Percentiles rank a stretch among this genome's conserved stretches.
These are phyloP conservation scores for Trapa incisa DNA, from an alignment of 345 rosid species.

Conservation along the genomic window DNA sequence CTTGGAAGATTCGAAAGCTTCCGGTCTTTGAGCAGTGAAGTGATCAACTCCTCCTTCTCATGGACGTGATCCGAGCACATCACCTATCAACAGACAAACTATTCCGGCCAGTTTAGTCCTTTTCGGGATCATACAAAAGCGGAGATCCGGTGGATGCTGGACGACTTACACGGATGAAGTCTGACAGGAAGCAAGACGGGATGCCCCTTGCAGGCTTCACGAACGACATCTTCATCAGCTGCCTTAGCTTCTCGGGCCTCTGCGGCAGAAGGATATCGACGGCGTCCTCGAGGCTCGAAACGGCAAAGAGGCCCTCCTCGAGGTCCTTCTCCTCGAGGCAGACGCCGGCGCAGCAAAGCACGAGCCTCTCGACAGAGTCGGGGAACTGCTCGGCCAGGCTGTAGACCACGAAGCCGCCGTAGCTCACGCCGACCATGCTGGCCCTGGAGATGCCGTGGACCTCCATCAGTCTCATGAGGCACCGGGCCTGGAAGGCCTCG, in stretches of 20 bases:
- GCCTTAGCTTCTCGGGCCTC: constrained; percentile 51
- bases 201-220: constrained; percentile 26
- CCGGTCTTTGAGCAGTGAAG: constrained; percentile 17
- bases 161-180: constrained; percentile 18
- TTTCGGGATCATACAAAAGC: too few species aligned
- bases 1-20: constrained; percentile 17
- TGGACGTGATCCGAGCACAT: constrained; percentile 21
- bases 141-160: too few species aligned
- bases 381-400: constrained; percentile 56
- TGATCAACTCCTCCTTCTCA: constrained; percentile 26
- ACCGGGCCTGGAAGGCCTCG: constrained; percentile 52
- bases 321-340: constrained; percentile 67
- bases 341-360: constrained; percentile 61
- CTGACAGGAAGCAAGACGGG: constrained; percentile 19
- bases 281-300: constrained; percentile 54
- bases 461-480: constrained; percentile 45
- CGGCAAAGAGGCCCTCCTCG: constrained; percentile 48
- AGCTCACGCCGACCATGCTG: constrained; percentile 61
- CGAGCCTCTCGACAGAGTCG: constrained; percentile 40
- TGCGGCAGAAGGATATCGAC: constrained; percentile 50
- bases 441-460: constrained; percentile 28
- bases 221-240: constrained; percentile 45
- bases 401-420: constrained; percentile 74
- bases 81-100: constrained; percentile 9
- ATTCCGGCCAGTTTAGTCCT: background rate